These are phyloP conservation scores for Plantago elongata DNA, from an alignment of 257 asterid species.

Conservation along the genomic window DNA sequence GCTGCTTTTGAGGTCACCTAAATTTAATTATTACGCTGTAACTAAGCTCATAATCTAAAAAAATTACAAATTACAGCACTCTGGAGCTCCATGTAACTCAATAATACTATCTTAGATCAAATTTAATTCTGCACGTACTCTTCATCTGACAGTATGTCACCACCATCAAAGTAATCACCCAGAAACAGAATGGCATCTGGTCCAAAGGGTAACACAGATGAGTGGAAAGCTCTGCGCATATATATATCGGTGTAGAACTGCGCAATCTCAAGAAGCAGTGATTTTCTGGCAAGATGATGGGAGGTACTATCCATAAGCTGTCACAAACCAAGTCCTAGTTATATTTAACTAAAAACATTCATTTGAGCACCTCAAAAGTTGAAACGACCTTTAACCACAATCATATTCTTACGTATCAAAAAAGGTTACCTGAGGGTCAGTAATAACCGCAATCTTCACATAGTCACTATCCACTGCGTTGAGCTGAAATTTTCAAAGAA, in stretches of 20 bases:
- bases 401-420: not conserved
- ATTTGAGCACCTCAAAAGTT: no score
- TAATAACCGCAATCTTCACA: constrained; percentile 69
- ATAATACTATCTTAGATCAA: not conserved
- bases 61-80: constrained; percentile 1
- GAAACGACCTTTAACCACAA: no score
- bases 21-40: no score
- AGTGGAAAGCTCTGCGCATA: constrained; percentile 93
- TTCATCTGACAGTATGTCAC: constrained; percentile 55
- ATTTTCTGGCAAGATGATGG: constrained; percentile 65
- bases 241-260: constrained; percentile 84
- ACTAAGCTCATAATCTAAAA: not conserved
- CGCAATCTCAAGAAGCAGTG: constrained; percentile 70
- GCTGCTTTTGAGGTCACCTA: not conserved
- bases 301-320: constrained; percentile 95
- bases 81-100: not conserved
- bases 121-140: constrained; percentile 52
- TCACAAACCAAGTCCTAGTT: constrained; percentile 10
- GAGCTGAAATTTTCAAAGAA: constrained; percentile 33
- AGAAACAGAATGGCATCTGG: constrained; percentile 82
- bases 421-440: constrained; percentile 93
- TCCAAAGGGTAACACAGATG: constrained; percentile 72
- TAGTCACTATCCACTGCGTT: constrained; percentile 46
- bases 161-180: constrained; percentile 95
- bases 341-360: not conserved